phyloP scores from a whole-genome alignment of 73 alveolate species.

The Breviolum minutum region DNA sequence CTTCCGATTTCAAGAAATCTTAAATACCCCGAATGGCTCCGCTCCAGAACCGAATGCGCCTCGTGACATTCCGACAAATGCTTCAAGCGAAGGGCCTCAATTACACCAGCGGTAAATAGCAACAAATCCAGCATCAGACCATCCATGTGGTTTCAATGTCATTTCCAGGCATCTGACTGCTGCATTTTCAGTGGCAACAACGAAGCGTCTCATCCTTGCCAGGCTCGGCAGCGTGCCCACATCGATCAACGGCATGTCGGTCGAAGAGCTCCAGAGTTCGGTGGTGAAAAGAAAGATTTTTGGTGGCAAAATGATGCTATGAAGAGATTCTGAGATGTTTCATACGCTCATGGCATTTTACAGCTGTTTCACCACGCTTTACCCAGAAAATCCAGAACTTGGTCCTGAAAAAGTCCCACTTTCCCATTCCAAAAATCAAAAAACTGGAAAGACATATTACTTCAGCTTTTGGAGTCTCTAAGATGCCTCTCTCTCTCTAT shows the following conservation, averaged over 20 bases:
- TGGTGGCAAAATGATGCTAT: background rate
- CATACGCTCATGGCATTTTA: no score
- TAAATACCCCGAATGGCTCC: no score
- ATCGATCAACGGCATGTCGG: background rate
- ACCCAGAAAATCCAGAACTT: background rate
- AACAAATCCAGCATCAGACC: background rate
- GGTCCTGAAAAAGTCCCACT: no score
- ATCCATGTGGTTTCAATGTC: no score
- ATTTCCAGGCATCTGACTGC: background rate
- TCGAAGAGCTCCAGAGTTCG: background rate
- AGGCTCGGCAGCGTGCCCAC: background rate
- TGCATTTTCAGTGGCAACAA: background rate
- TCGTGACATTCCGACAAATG: slow-evolving; percentile 19
- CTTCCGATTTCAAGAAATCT: no score
- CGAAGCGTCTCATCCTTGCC: background rate
- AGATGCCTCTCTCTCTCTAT: no score
- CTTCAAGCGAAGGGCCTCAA: background rate
- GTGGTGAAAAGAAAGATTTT: background rate
- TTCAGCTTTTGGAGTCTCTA: no score
- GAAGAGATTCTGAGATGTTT: no score
- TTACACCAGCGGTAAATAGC: no score
- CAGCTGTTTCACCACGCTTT: no score
- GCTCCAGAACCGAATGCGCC: background rate
- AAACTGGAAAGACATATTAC: no score
- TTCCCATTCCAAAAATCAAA: no score